These are phyloP conservation scores for Articulospora tetracladia DNA, from an alignment of 495 filamentous ascomycete genomes.

Conservation along the genomic window DNA sequence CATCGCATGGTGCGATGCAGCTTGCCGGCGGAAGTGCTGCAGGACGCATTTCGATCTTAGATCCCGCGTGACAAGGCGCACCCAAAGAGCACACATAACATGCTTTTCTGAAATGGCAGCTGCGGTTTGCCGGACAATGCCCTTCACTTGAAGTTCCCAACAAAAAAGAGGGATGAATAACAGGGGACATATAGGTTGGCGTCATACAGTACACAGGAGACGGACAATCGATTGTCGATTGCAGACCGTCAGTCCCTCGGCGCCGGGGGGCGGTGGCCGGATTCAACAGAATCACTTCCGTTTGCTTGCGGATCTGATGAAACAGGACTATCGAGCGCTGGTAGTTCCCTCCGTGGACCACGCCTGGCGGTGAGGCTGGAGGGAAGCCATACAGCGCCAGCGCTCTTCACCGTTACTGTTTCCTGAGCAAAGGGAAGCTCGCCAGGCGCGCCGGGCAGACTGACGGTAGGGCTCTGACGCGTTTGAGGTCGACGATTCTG, in stretches of 20 bases:
- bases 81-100: neutral
- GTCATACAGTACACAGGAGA: conserved; percentile 12
- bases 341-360: neutral
- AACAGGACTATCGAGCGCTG: conserved; percentile 3
- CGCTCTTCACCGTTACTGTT: neutral
- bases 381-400: neutral
- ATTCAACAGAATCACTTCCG: neutral
- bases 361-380: conserved; percentile 11
- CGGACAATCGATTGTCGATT: conserved; percentile 5
- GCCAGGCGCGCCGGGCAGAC: neutral
- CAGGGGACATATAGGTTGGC: conserved; percentile 2
- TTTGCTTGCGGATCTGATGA: conserved; percentile 14
- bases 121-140: conserved; percentile 8
- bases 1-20: conserved; percentile 2
- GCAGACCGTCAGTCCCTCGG: neutral
- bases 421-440: neutral
- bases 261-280: neutral
- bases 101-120: neutral
- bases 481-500: conserved; percentile 4
- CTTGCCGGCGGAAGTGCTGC: conserved; percentile 18
- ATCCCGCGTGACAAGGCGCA: neutral
- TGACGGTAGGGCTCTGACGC: neutral
- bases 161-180: neutral
- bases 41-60: conserved; percentile 20
- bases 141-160: neutral